These are phyloP conservation scores for Fusarium sp. DNA, from an alignment of 2,329 filamentous ascomycete species.

Conservation along the genomic window DNA sequence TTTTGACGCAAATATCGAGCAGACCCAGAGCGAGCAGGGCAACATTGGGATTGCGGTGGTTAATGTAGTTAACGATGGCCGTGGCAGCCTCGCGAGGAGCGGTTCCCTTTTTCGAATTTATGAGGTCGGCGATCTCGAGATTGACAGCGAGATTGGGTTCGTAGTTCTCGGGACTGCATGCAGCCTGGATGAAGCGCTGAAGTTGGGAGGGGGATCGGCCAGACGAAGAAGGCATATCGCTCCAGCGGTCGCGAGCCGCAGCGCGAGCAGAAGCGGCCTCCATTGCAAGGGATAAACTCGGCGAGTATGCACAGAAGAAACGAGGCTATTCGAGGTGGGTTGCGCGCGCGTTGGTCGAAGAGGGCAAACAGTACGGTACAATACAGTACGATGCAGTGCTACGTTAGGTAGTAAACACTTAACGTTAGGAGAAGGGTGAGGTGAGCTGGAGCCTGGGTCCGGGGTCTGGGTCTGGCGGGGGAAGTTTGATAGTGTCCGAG, in stretches of 20 bases:
- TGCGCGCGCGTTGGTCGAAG: slow-evolving; percentile 18
- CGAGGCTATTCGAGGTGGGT: slow-evolving; percentile 11
- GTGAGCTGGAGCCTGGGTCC: slow-evolving; percentile 31
- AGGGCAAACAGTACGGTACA: slow-evolving; percentile 1
- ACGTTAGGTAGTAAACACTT: neutral
- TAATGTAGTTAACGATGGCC: slow-evolving; percentile 93
- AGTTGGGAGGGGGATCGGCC: slow-evolving; percentile 86
- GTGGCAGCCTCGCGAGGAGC: slow-evolving; percentile 95
- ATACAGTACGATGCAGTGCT: slow-evolving; percentile 9
- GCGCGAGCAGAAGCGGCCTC: slow-evolving; percentile 96
- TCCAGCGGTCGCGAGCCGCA: slow-evolving; percentile 94
- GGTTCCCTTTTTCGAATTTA: slow-evolving; percentile 97
- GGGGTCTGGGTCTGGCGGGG: slow-evolving; percentile 23
- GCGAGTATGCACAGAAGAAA: neutral
- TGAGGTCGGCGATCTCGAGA: slow-evolving; percentile 94
- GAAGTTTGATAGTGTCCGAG: slow-evolving; percentile 29
- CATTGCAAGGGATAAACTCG: slow-evolving; percentile 63
- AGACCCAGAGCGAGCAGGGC: slow-evolving; percentile 89
- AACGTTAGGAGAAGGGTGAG: slow-evolving; percentile 19
- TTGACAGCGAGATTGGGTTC: slow-evolving; percentile 97
- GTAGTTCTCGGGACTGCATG: slow-evolving; percentile 97
- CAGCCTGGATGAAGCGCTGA: slow-evolving; percentile 95
- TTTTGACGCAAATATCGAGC: slow-evolving; percentile 99
- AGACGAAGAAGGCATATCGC: slow-evolving; percentile 73
- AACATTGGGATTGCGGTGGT: slow-evolving; percentile 97